These are phyloP conservation scores for Wolfiporia cocos DNA, from an alignment of 1,284 basidiomycete species.

Conservation along the genomic window DNA sequence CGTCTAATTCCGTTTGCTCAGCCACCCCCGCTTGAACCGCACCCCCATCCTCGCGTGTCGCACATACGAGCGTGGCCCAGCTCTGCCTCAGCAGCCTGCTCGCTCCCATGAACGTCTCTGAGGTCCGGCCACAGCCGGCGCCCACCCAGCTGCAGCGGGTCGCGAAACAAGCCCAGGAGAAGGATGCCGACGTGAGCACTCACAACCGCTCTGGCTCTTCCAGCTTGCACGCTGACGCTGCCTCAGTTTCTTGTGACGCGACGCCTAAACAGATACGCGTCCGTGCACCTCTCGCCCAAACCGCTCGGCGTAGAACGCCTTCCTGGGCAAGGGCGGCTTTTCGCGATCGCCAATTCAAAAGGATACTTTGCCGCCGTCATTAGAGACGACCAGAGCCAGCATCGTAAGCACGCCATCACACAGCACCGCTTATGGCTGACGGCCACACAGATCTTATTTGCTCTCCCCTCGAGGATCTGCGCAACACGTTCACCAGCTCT, in stretches of 20 bases:
- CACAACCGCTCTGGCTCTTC: background rate
- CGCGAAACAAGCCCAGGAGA: conserved; percentile 31
- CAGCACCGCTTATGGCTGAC: too few species aligned
- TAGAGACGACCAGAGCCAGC: conserved; percentile 29
- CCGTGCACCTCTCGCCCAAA: conserved; percentile 50
- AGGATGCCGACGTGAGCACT: conserved; percentile 37
- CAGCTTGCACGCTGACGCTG: background rate
- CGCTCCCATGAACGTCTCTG: too few species aligned
- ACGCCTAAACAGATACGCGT: conserved; percentile 52
- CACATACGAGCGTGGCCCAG: too few species aligned
- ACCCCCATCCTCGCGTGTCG: too few species aligned
- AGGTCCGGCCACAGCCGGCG: conserved; percentile 20
- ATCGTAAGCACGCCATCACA: too few species aligned
- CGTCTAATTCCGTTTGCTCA: too few species aligned
- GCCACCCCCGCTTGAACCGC: too few species aligned
- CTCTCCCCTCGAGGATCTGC: conserved; percentile 53
- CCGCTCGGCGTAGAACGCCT: conserved; percentile 37
- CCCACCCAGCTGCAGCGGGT: conserved; percentile 25
- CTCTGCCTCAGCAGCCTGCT: too few species aligned
- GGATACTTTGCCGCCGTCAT: conserved; percentile 64
- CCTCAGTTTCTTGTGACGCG: conserved; percentile 40
- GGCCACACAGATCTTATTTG: conserved; percentile 42
- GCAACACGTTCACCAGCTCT: conserved; percentile 37
- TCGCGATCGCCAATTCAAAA: conserved; percentile 50
- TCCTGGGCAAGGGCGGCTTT: conserved; percentile 34